phyloP scores from a whole-genome alignment of 306 rosid species.

The Cucurbita pepo region DNA sequence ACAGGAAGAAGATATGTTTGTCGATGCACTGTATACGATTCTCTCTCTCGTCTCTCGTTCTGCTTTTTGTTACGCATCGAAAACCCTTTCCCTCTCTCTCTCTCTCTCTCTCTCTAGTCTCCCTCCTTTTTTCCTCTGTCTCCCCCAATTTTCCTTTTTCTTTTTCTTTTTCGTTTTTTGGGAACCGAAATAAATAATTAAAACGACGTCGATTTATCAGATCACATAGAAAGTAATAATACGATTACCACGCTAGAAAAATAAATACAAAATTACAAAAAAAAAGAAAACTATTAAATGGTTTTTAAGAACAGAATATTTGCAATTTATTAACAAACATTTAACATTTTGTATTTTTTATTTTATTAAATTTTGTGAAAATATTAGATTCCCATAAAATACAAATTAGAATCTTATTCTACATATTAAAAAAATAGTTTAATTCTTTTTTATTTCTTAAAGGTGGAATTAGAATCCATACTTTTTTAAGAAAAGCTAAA shows the following conservation, averaged over 20 bases:
- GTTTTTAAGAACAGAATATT: not conserved
- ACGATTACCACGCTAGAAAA: not conserved
- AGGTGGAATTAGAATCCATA: not conserved
- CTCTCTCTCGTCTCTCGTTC: constrained; percentile 1
- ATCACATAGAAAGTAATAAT: not conserved
- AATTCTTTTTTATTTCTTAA: not conserved
- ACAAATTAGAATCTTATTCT: not conserved
- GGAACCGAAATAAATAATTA: not conserved
- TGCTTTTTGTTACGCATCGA: constrained; percentile 10
- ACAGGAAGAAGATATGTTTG: constrained; percentile 2
- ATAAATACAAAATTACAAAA: too few species aligned
- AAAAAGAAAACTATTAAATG: too few species aligned
- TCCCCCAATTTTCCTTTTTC: not conserved
- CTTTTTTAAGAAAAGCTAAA: not conserved
- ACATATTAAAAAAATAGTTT: not conserved
- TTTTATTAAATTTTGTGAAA: not conserved
- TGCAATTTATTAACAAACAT: not conserved
- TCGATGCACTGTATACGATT: not conserved
- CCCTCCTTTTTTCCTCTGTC: not conserved
- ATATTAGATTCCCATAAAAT: too few species aligned
- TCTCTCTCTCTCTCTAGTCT: constrained; percentile 9
- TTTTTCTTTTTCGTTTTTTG: not conserved
- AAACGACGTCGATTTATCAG: not conserved
- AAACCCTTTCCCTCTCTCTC: constrained; percentile 22
- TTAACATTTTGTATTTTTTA: too few species aligned